Evolutionary conservation across 495 filamentous ascomycete species (phyloP), one percentile per base, ranked within the genome.

Genomic region (Evernia prunastri): DNA sequence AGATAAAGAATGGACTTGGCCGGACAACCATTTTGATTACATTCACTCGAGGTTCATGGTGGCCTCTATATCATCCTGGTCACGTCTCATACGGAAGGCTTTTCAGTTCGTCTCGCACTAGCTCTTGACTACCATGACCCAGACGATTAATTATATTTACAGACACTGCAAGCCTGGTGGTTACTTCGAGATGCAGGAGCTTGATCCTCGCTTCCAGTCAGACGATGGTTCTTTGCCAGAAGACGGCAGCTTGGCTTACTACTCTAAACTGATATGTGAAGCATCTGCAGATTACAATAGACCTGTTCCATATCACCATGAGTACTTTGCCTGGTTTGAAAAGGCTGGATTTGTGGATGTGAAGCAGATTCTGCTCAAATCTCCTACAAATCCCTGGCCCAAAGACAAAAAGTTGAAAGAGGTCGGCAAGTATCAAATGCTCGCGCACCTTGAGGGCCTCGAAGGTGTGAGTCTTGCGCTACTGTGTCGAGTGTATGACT

Each of bases 331-430:
- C 57, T 85, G 82, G 78, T 83, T 86, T 72, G 72, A 77, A 64
- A 80, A 85, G 60, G 77, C 82, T 0, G 86, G 87, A 0, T 90
- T 87, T 60, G 80, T 84, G 15, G 84, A 89, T 61, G 78, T 90
- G 20, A 74, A 83, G 53, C 80, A 87, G 69, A 70, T 71, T 17
- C 60, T 81, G 9, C 77, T 77, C 65, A 86, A 84, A 71, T 67
- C 86, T 3, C 87, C 87, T 5, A 74, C 80, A 20, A 86, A 84
- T 64, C 72, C 77, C 4, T 89, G 87, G 85, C 78, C 86, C 0
- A 76, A 76, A 56, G 81, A 89, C 66, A 64, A 65, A 45, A 45
- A 61, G 39, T 49, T 71, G 60, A 77, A 77, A 58, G 73, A 75
- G 61, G 68, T 74, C 54, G 75, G 75, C 35, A 69, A 68, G 35